These are phyloP conservation scores for Colletotrichum agaves DNA, from an alignment of 2,329 filamentous ascomycete species.

Conservation along the genomic window DNA sequence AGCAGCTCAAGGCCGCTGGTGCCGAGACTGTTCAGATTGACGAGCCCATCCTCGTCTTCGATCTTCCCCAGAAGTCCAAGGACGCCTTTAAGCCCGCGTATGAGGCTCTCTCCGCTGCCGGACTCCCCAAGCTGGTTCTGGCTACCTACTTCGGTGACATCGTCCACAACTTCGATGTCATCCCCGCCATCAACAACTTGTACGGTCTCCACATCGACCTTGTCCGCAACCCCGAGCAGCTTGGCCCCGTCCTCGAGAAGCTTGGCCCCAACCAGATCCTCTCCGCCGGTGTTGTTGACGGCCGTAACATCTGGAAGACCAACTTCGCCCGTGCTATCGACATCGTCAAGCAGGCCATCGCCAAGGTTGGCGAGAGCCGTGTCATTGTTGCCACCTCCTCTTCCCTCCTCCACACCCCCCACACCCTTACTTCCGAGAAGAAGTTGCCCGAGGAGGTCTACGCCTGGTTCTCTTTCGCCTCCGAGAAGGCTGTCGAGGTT, in stretches of 20 bases:
- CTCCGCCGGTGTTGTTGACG: slow-evolving; percentile 96
- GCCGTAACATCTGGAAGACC: slow-evolving; percentile 99
- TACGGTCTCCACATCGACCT: slow-evolving; percentile 94
- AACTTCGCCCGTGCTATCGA: slow-evolving; percentile 97
- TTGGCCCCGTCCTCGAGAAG: slow-evolving; percentile 83
- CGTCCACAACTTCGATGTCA: slow-evolving; percentile 96
- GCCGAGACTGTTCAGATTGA: slow-evolving; percentile 98
- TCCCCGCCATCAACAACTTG: slow-evolving; percentile 68
- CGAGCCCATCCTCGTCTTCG: slow-evolving; percentile 96
- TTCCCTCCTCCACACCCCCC: slow-evolving; percentile 97
- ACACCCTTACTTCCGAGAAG: slow-evolving; percentile 99
- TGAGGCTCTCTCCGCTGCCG: slow-evolving; percentile 83
- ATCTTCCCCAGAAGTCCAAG: slow-evolving; percentile 90
- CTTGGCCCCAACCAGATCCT: slow-evolving; percentile 90
- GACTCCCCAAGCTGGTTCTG: slow-evolving; percentile 88
- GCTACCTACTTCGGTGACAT: slow-evolving; percentile 99
- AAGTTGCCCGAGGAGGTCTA: slow-evolving; percentile 78
- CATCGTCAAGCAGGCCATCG: slow-evolving; percentile 86
- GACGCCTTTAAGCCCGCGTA: slow-evolving; percentile 98
- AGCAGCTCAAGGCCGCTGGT: slow-evolving; percentile 94
- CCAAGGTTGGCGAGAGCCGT: slow-evolving; percentile 96
- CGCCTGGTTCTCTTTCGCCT: slow-evolving; percentile 98
- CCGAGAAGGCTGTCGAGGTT: slow-evolving; percentile 92
- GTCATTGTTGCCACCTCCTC: slow-evolving; percentile 97
- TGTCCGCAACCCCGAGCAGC: slow-evolving; percentile 98